Evolutionary conservation across 169 alveolate species (phyloP).

Genomic region (Toxoplasma gondii): DNA sequence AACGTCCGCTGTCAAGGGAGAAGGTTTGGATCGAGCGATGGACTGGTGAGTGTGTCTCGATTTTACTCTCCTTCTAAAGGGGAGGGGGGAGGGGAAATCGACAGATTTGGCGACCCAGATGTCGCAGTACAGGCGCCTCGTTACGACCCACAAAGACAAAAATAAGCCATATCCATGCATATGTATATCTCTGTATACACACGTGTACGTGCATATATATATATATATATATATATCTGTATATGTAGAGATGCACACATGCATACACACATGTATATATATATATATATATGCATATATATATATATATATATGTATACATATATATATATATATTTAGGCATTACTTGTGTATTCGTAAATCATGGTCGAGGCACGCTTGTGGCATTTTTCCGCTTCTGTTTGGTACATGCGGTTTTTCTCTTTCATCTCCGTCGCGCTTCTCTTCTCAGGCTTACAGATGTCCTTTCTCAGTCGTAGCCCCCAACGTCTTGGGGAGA

Average conservation of each 20-base stretch:
- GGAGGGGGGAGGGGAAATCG: too few species aligned
- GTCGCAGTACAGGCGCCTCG: too few species aligned
- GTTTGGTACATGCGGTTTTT: too few species aligned
- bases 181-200: too few species aligned
- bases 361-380: background rate
- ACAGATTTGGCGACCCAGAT: too few species aligned
- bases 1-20: conserved; percentile 93
- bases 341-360: background rate
- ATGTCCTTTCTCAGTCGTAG: background rate
- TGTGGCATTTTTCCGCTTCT: background rate
- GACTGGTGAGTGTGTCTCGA: conserved; percentile 86
- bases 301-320: background rate
- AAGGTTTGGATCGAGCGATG: conserved; percentile 93
- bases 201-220: too few species aligned
- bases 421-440: background rate
- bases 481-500: too few species aligned
- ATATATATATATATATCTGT: background rate
- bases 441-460: background rate
- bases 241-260: background rate
- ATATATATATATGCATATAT: background rate
- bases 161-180: too few species aligned
- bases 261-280: background rate
- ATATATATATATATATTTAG: background rate
- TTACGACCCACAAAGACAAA: too few species aligned
- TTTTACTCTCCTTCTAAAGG: too few species aligned